These are phyloP conservation scores for Tulasnella sp. DNA, from an alignment of 768 basidiomycete species.

Conservation along the genomic window DNA sequence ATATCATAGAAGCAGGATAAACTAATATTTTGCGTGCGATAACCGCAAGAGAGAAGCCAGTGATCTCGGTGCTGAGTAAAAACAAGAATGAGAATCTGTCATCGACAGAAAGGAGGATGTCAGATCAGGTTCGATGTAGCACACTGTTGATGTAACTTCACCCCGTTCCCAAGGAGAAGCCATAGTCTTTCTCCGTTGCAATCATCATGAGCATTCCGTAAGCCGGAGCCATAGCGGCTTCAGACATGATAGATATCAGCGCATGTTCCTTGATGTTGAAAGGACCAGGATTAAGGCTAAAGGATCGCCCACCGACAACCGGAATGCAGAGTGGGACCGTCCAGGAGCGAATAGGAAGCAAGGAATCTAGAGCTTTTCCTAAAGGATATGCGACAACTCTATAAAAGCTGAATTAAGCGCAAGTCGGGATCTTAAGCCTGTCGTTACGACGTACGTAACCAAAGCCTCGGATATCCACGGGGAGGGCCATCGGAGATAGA, in stretches of 20 bases:
- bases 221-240: constrained; percentile 42
- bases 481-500: constrained; percentile 89
- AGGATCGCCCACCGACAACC: constrained; percentile 49
- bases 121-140: not conserved
- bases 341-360: constrained; percentile 72
- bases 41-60: constrained; percentile 90
- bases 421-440: not conserved
- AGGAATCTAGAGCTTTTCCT: constrained; percentile 79
- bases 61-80: constrained; percentile 82
- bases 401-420: not conserved
- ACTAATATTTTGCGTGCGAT: constrained; percentile 85
- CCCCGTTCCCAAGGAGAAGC: constrained; percentile 62
- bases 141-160: constrained; percentile 25
- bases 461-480: constrained; percentile 57
- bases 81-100: constrained; percentile 64
- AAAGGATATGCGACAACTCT: constrained; percentile 78
- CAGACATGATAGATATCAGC: constrained; percentile 88
- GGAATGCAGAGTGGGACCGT: constrained; percentile 45
- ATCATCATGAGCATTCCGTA: constrained; percentile 85
- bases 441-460: not conserved
- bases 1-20: constrained; percentile 97
- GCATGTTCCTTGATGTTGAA: constrained; percentile 98
- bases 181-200: constrained; percentile 73
- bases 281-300: constrained; percentile 89
- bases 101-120: not conserved